Evolutionary conservation across 1,139 yeast genomes (phyloP).

Genomic region (Pichia sp.): DNA sequence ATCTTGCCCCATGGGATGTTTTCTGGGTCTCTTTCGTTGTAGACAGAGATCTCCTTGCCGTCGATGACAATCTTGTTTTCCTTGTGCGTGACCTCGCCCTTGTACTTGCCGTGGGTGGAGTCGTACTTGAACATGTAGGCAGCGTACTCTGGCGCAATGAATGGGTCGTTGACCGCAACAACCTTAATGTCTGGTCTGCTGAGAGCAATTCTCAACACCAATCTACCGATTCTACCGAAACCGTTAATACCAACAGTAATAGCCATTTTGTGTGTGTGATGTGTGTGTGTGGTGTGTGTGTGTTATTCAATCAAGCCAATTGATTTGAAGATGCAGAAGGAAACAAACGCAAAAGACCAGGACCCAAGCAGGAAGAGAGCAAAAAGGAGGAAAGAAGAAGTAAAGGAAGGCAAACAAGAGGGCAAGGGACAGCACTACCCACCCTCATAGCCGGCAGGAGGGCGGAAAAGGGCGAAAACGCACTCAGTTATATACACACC

Average conservation of each 20-base stretch:
- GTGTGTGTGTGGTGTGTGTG: not conserved
- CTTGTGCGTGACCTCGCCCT: constrained; percentile 60
- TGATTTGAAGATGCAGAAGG: not conserved
- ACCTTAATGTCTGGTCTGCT: constrained; percentile 65
- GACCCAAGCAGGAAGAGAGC: not conserved
- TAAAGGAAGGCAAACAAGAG: not conserved
- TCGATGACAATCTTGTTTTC: constrained; percentile 61
- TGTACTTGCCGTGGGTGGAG: constrained; percentile 77
- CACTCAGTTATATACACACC: not conserved
- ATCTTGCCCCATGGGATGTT: constrained; percentile 77
- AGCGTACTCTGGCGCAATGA: constrained; percentile 78
- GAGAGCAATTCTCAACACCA: constrained; percentile 74
- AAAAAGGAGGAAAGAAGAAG: not conserved
- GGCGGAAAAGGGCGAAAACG: not conserved
- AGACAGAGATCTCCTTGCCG: constrained; percentile 63
- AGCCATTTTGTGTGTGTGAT: constrained; percentile 35
- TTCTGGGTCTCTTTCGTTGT: constrained; percentile 80
- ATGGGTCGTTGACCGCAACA: constrained; percentile 81
- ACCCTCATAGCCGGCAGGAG: not conserved
- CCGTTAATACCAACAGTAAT: constrained; percentile 77
- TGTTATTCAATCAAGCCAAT: constrained; percentile 6
- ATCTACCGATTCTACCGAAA: constrained; percentile 87
- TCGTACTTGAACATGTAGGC: constrained; percentile 88
- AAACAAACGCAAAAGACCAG: too few species aligned
- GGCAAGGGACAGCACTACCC: not conserved